Evolutionary conservation across 306 rosid genomes (phyloP).

Genomic region (Cucurbita ficifolia): DNA sequence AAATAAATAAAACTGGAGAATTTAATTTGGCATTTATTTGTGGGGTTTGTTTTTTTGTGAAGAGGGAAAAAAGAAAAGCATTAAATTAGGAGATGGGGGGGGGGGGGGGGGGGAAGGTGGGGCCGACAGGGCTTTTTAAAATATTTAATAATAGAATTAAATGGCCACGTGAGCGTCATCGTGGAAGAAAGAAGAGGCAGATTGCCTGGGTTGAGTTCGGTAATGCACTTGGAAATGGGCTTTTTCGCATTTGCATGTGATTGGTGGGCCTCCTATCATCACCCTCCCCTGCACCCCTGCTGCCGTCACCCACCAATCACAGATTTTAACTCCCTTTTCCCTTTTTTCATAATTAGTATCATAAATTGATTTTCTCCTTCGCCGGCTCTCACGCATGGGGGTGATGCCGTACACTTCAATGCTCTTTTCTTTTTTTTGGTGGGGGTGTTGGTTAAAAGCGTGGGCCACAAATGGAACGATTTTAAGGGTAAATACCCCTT

Average conservation of each 20-base stretch:
- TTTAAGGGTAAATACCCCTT: too few species aligned
- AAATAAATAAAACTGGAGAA: neutral
- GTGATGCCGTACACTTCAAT: too few species aligned
- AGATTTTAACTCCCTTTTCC: neutral
- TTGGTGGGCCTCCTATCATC: neutral
- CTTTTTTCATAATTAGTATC: neutral
- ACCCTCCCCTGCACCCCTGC: neutral
- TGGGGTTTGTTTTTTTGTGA: neutral
- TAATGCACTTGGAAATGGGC: neutral
- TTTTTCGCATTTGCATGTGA: neutral
- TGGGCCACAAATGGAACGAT: too few species aligned
- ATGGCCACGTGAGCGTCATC: neutral
- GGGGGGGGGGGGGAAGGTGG: neutral
- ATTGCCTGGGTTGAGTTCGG: neutral
- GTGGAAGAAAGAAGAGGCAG: neutral
- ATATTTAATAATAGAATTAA: neutral
- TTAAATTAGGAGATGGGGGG: neutral
- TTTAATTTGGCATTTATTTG: neutral
- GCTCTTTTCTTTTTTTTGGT: too few species aligned
- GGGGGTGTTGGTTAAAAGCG: too few species aligned
- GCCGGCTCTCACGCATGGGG: neutral
- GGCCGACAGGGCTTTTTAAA: neutral
- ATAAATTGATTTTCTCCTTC: neutral
- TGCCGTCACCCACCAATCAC: neutral
- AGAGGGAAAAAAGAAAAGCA: neutral